These are phyloP conservation scores for Nemophila menziesii DNA, from an alignment of 257 asterid species.

Conservation along the genomic window DNA sequence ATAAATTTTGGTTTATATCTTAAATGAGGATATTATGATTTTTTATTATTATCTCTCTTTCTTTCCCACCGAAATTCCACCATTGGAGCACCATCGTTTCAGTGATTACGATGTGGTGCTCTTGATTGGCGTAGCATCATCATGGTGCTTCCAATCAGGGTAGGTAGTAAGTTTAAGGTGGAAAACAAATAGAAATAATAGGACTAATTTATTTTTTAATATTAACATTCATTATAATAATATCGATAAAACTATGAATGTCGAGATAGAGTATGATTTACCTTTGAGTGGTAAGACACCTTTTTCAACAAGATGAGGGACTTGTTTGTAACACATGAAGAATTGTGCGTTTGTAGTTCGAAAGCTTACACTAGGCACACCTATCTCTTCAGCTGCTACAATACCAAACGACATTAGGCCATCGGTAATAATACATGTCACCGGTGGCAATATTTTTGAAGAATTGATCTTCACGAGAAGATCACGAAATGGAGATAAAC, in stretches of 20 bases:
- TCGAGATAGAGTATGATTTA: not conserved
- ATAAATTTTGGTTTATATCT: too few relatives aligned
- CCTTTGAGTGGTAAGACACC: constrained; percentile 20
- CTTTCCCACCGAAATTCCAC: too few relatives aligned
- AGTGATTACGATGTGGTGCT: too few relatives aligned
- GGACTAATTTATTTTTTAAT: too few relatives aligned
- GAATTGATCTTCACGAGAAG: constrained; percentile 15
- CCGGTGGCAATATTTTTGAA: constrained; percentile 6
- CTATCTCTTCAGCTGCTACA: constrained; percentile 16
- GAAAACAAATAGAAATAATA: not conserved
- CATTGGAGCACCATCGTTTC: too few relatives aligned
- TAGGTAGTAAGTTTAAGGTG: too few relatives aligned
- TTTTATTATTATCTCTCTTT: too few relatives aligned
- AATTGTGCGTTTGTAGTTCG: constrained; percentile 9
- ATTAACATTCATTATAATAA: not conserved
- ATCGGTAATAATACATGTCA: constrained; percentile 18
- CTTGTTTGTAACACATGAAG: constrained; percentile 8
- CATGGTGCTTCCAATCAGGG: too few relatives aligned
- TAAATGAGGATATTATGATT: too few relatives aligned
- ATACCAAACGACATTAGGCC: constrained; percentile 13
- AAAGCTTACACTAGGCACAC: constrained; percentile 14
- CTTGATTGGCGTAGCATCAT: too few relatives aligned
- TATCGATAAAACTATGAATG: too few relatives aligned
- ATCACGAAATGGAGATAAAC: constrained; percentile 11
- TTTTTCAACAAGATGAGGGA: constrained; percentile 7